phyloP scores from a whole-genome alignment of 116 monocot species.

The Cymodocea nodosa region DNA sequence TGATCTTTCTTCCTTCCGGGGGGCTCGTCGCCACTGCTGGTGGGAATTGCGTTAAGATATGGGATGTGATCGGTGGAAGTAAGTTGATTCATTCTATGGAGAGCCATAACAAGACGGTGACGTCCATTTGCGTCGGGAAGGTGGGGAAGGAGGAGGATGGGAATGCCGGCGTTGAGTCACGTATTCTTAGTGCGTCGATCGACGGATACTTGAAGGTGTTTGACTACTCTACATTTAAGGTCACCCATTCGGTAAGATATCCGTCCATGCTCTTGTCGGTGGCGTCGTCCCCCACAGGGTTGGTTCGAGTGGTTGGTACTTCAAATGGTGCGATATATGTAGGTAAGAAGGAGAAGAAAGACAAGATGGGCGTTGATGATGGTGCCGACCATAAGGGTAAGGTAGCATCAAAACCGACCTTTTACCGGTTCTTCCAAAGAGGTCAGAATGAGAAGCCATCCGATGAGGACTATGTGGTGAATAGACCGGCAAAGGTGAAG shows the following conservation, averaged over 20 bases:
- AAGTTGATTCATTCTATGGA: slow-evolving; percentile 63
- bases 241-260: slow-evolving; percentile 76
- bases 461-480: slow-evolving; percentile 43
- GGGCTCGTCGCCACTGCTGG: slow-evolving; percentile 76
- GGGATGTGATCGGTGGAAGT: slow-evolving; percentile 80
- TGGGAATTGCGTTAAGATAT: slow-evolving; percentile 66
- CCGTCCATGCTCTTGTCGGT: slow-evolving; percentile 69
- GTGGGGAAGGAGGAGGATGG: slow-evolving; percentile 12
- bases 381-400: slow-evolving; percentile 18
- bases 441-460: slow-evolving; percentile 55
- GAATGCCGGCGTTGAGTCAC: slow-evolving; percentile 21
- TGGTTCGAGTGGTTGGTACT: slow-evolving; percentile 50
- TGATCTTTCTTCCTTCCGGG: slow-evolving; percentile 73
- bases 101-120: slow-evolving; percentile 89
- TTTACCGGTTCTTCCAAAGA: slow-evolving; percentile 51
- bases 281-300: slow-evolving; percentile 60
- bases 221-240: slow-evolving; percentile 55
- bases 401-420: slow-evolving; percentile 20
- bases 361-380: slow-evolving; percentile 6
- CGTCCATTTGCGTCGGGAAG: slow-evolving; percentile 35
- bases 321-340: slow-evolving; percentile 60
- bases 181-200: slow-evolving; percentile 69
- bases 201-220: slow-evolving; percentile 90
- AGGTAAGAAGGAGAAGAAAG: slow-evolving; percentile 41
- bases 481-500: slow-evolving; percentile 35